Evolutionary conservation across 2,329 filamentous ascomycete species (phyloP).

Genomic region (Aspergillus felis): DNA sequence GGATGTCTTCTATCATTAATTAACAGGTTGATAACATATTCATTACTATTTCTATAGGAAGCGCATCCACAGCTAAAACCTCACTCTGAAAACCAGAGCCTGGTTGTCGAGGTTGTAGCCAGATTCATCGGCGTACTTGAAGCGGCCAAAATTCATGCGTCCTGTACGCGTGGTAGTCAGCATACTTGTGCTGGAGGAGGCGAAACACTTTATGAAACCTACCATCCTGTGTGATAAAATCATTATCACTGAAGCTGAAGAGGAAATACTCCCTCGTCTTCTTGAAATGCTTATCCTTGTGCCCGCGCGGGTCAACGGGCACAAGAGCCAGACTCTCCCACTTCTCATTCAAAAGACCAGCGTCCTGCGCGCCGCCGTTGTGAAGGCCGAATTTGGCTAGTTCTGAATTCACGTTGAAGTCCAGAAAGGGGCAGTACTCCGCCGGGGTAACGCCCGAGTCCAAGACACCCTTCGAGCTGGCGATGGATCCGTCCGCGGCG

Average conservation of each 20-base stretch:
- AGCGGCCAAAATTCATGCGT: conserved; percentile 55
- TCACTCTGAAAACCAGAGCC: conserved; percentile 54
- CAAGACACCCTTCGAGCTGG: conserved; percentile 50
- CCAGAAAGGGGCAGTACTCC: conserved; percentile 62
- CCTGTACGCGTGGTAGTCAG: conserved; percentile 33
- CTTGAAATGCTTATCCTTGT: conserved; percentile 1
- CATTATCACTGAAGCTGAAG: conserved; percentile 66
- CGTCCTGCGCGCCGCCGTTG: conserved; percentile 62
- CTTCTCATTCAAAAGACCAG: conserved; percentile 65
- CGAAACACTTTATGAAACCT: conserved; percentile 9
- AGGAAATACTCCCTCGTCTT: conserved; percentile 62
- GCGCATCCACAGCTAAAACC: conserved; percentile 14
- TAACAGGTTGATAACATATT: too few relatives aligned
- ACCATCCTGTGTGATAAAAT: conserved; percentile 71
- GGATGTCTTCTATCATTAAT: too few relatives aligned
- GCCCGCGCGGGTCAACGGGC: conserved; percentile 50
- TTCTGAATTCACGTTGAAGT: conserved; percentile 64
- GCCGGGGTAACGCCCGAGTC: conserved; percentile 54
- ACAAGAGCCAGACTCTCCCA: conserved; percentile 68
- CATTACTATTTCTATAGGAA: not conserved
- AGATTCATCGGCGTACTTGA: conserved; percentile 54
- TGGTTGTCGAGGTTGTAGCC: conserved; percentile 60
- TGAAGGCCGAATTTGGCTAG: conserved; percentile 63
- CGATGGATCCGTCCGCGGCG: conserved; percentile 41
- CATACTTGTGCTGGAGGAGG: not conserved